A percentile compares a stretch with the other conserved stretches of the same genome.
These are phyloP conservation scores for Raffaelea albimanens DNA, from an alignment of 2,329 filamentous ascomycete species.

Conservation along the genomic window DNA sequence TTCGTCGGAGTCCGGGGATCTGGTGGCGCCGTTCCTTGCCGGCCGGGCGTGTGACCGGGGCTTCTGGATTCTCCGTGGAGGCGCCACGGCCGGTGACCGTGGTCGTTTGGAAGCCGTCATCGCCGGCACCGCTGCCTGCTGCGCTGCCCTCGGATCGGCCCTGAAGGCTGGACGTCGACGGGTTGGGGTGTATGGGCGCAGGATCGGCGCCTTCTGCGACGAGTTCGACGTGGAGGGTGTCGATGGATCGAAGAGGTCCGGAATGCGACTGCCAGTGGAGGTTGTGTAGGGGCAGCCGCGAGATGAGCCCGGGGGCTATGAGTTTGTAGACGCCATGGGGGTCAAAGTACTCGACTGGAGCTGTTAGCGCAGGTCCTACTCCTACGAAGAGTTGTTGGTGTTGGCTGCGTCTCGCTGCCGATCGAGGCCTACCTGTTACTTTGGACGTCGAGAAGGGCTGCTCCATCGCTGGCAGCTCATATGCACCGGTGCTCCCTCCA, in stretches of 20 bases:
- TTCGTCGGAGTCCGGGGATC: slow-evolving; percentile 85
- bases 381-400: too few species aligned
- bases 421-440: slow-evolving; percentile 61
- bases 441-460: slow-evolving; percentile 63
- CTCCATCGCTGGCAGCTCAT: slow-evolving; percentile 39
- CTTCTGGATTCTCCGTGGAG: slow-evolving; percentile 29
- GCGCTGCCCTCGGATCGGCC: slow-evolving; percentile 21
- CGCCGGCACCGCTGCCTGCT: slow-evolving; percentile 23
- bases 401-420: too few species aligned
- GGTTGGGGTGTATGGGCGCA: slow-evolving; percentile 15
- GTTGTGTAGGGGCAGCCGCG: slow-evolving; percentile 77
- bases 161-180: slow-evolving; percentile 14
- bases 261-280: slow-evolving; percentile 96
- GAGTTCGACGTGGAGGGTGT: slow-evolving; percentile 83
- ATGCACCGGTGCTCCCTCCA: too few species aligned
- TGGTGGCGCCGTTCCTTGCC: slow-evolving; percentile 69
- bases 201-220: slow-evolving; percentile 49
- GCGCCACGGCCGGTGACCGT: slow-evolving; percentile 31
- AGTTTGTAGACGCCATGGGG: slow-evolving; percentile 81
- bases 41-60: slow-evolving; percentile 18
- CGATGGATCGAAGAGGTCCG: slow-evolving; percentile 84
- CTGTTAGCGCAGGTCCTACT: not conserved
- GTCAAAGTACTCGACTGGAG: slow-evolving; percentile 87
- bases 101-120: slow-evolving; percentile 55
- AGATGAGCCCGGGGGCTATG: slow-evolving; percentile 65